These are phyloP conservation scores for Suillus decipiens DNA, from an alignment of 768 basidiomycete species.

Conservation along the genomic window DNA sequence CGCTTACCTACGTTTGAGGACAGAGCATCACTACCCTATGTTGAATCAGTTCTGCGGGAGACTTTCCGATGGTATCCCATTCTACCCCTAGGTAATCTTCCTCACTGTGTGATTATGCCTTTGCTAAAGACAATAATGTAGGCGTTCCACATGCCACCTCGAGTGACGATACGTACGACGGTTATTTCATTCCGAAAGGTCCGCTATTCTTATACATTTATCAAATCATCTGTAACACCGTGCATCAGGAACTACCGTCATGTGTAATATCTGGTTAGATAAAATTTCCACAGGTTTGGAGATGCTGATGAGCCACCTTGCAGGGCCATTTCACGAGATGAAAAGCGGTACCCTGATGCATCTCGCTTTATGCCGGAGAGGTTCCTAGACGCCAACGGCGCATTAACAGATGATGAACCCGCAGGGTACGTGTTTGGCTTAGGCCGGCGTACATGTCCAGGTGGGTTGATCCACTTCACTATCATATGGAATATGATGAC, in stretches of 20 bases:
- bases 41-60: constrained; percentile 7
- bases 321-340: constrained; percentile 12
- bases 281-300: not conserved
- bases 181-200: constrained; percentile 54
- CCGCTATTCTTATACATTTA: not conserved
- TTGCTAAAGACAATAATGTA: not conserved
- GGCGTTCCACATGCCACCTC: constrained; percentile 29
- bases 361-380: constrained; percentile 9
- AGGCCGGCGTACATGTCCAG: constrained; percentile 7
- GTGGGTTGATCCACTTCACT: not conserved
- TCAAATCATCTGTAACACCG: not conserved
- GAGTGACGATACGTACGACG: constrained; percentile 39
- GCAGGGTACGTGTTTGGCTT: constrained; percentile 4
- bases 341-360: constrained; percentile 2
- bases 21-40: not conserved
- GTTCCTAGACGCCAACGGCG: constrained; percentile 2
- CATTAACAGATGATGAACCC: not conserved
- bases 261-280: constrained; percentile 5
- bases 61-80: constrained; percentile 2
- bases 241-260: constrained; percentile 5
- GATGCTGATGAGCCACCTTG: not conserved
- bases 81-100: not conserved
- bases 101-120: not conserved
- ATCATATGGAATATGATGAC: no score
- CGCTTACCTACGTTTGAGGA: not conserved